Evolutionary conservation across 139 green algal species (phyloP), one percentile per base, ranked within the genome.

Genomic region (Pedinophyceae sp.): DNA sequence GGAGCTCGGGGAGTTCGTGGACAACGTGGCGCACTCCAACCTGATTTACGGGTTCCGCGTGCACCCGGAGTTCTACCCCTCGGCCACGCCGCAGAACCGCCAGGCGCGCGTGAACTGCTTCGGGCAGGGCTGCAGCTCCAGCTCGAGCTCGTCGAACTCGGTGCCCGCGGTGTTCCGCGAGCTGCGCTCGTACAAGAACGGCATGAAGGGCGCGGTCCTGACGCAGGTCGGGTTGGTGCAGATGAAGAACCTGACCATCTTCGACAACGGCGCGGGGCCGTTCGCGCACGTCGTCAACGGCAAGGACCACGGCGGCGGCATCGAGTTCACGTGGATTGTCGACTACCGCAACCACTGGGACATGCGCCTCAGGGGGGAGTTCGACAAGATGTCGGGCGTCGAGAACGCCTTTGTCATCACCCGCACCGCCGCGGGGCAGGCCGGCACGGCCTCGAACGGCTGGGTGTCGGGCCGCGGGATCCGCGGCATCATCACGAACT

Each of bases 11-110:
- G 46, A 25, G 20, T 81, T 74, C 58, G 30, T 23, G 48, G 66
- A 77, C 64, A 84, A 84, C 59, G 34, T 48, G 0, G 73, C 73
- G 16, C 76, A 85, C 64, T 74, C 62, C 59, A 85, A 82, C 59
- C 61, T 68, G 30, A 70, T 74, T 52, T 82, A 85, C 43, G 76
- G 75, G 17, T 50, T 76, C 27, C 39, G 68, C 27, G 47, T 73
- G 23, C 61, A 70, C 51, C 67, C 67, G 18, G 65, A 77, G 52
- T 77, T 57, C 58, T 77, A 71, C 51, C 64, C 68, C 18, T 45
- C 25, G 23, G 51, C 40, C 15, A 24, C 51, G 27, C 63, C 68
- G 22, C 71, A 62, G 50, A 57, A 56, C 18, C 49, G 48, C 19
- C 55, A 39, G 16, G 49, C 4, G 18, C 28, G 26, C 30, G 23